Conservation (phyloP, 768 basidiomycete genomes). For the Lentinula edodes region DNA sequence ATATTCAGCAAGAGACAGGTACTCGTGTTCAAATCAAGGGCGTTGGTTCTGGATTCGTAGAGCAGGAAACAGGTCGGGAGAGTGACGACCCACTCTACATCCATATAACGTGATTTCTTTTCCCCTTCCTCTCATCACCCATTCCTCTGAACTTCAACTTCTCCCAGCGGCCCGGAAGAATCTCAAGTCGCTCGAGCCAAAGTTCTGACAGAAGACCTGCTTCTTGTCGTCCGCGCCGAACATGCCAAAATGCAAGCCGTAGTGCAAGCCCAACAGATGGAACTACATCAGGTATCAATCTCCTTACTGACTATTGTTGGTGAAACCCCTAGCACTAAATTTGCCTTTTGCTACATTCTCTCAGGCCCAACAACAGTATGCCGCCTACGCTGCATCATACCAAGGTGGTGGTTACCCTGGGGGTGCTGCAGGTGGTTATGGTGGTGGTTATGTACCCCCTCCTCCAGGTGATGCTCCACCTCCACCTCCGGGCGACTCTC, state of each 20-base stretch:
- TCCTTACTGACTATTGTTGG: neutral
- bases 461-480: conserved; percentile 50
- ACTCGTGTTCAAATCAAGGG: conserved; percentile 98
- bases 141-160: neutral
- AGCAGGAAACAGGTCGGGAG: conserved; percentile 84
- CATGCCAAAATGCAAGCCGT: conserved; percentile 72
- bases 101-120: conserved; percentile 70
- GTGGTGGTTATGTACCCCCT: conserved; percentile 41
- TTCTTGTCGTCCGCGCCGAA: conserved; percentile 83
- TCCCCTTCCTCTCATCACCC: conserved; percentile 9
- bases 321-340: neutral
- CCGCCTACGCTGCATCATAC: conserved; percentile 59
- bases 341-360: no score
- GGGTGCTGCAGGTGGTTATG: conserved; percentile 3
- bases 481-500: conserved; percentile 42
- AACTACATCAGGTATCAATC: conserved; percentile 55
- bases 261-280: conserved; percentile 76
- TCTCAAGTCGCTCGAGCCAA: conserved; percentile 83
- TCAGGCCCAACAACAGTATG: conserved; percentile 68
- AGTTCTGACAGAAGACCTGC: conserved; percentile 81
- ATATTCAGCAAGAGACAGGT: conserved; percentile 93
- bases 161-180: conserved; percentile 69
- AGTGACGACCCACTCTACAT: conserved; percentile 89
- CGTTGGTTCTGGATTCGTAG: conserved; percentile 89
- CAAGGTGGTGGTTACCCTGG: conserved; percentile 31